Evolutionary conservation across 495 filamentous ascomycete genomes (phyloP).

Genomic region (Xylaria cubensis): DNA sequence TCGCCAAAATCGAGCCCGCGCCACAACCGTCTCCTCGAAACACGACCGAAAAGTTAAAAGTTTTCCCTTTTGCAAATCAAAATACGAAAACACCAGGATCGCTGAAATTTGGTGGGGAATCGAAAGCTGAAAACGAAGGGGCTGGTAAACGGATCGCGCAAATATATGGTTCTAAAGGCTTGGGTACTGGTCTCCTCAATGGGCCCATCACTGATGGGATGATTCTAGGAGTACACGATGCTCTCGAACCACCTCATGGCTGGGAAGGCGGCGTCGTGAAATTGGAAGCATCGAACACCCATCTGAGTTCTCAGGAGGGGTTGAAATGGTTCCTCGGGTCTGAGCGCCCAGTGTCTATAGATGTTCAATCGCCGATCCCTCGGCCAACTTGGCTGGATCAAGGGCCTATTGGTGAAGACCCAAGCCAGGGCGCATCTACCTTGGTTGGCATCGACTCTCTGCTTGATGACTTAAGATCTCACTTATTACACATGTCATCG

Average conservation of each 20-base stretch:
- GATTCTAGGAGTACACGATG: slow-evolving; percentile 61
- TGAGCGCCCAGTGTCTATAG: slow-evolving; percentile 72
- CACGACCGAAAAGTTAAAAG: slow-evolving; percentile 63
- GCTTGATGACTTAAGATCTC: slow-evolving; percentile 69
- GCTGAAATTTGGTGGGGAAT: slow-evolving; percentile 88
- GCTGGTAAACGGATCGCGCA: slow-evolving; percentile 61
- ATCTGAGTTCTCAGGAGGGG: slow-evolving; percentile 56
- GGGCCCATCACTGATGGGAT: slow-evolving; percentile 91
- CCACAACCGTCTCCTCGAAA: slow-evolving; percentile 44
- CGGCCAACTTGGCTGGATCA: slow-evolving; percentile 61
- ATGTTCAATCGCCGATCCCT: slow-evolving; percentile 73
- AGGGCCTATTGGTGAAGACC: slow-evolving; percentile 56
- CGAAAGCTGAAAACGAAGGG: slow-evolving; percentile 75
- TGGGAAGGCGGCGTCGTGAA: slow-evolving; percentile 81
- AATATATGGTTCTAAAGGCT: slow-evolving; percentile 61
- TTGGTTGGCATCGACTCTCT: slow-evolving; percentile 86
- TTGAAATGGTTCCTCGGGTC: slow-evolving; percentile 78
- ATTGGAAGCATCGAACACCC: slow-evolving; percentile 65
- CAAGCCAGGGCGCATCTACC: slow-evolving; percentile 58
- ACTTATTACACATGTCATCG: slow-evolving; percentile 84
- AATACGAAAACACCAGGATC: slow-evolving; percentile 62
- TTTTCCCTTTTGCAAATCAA: slow-evolving; percentile 76
- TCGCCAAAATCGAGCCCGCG: slow-evolving; percentile 79
- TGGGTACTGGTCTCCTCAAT: slow-evolving; percentile 68
- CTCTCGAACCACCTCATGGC: slow-evolving; percentile 45